phyloP scores from a whole-genome alignment of 177 flowering plant species.

The Vitis hybrid region DNA sequence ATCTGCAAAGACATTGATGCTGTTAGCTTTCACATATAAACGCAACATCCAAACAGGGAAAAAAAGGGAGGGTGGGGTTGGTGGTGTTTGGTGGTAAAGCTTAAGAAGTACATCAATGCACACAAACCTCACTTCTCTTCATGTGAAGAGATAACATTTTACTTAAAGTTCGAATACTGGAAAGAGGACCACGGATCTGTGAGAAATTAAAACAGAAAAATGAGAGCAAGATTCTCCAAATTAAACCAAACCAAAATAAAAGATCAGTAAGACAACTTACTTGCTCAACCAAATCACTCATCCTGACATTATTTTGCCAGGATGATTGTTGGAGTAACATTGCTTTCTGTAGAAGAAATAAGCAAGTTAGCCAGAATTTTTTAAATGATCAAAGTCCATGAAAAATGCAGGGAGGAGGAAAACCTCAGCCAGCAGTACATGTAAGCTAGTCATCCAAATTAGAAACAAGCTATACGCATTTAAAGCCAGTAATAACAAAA shows the following conservation, averaged over 20 bases:
- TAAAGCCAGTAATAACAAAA: no score
- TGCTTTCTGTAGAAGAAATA: constrained; percentile 60
- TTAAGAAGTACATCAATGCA: not conserved
- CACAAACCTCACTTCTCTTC: constrained; percentile 75
- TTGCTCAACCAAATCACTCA: constrained; percentile 86
- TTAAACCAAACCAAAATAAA: not conserved
- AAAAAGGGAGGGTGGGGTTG: not conserved
- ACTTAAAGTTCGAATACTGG: constrained; percentile 76
- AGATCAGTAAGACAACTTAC: constrained; percentile 37
- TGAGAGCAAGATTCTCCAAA: constrained; percentile 5
- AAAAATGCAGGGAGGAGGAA: no score
- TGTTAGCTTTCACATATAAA: constrained; percentile 2
- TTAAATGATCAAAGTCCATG: not conserved
- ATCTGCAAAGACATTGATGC: constrained; percentile 40
- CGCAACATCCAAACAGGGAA: not conserved
- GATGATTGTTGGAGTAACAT: constrained; percentile 83
- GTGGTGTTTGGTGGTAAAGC: not conserved
- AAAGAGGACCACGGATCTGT: constrained; percentile 91
- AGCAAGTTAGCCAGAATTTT: constrained; percentile 7
- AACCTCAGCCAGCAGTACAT: not conserved
- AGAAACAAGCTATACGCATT: no score
- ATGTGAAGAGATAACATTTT: constrained; percentile 71
- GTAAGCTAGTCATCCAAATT: not conserved
- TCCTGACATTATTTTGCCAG: constrained; percentile 92
- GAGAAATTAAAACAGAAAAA: constrained; percentile 3